A percentile compares a stretch with the other conserved stretches of the same genome.
These are phyloP conservation scores for Amanita phalloides DNA, from an alignment of 768 basidiomycete genomes.

Conservation along the genomic window DNA sequence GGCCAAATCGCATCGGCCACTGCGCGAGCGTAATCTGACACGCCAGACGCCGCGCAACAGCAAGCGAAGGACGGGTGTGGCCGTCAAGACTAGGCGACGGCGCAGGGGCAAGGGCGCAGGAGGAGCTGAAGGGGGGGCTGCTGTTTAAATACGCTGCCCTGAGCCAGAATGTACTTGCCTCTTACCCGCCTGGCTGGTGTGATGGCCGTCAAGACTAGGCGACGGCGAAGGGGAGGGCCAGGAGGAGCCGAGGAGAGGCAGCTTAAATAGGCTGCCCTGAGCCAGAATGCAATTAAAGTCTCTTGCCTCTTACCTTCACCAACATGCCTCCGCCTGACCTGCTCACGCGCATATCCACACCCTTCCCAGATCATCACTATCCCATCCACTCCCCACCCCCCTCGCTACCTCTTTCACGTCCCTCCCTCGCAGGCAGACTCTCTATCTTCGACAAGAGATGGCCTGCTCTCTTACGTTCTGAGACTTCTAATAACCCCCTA, in stretches of 20 bases:
- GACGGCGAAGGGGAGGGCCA: not conserved
- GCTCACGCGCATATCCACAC: slow-evolving; percentile 36
- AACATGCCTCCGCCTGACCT: slow-evolving; percentile 26
- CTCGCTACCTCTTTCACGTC: slow-evolving; percentile 4
- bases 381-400: not conserved
- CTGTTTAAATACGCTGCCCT: too few species aligned
- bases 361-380: slow-evolving; percentile 17
- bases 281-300: too few species aligned
- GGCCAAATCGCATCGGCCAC: slow-evolving; percentile 1
- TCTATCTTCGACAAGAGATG: too few species aligned
- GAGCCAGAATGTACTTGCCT: too few species aligned
- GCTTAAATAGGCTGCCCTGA: too few species aligned
- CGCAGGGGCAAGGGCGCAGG: not conserved
- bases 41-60: not conserved
- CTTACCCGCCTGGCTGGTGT: too few species aligned
- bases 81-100: not conserved
- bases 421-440: too few species aligned
- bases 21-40: not conserved
- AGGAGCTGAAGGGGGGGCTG: not conserved
- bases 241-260: not conserved
- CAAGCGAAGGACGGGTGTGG: not conserved
- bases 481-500: too few species aligned
- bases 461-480: too few species aligned
- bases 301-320: too few species aligned
- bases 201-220: not conserved